These are phyloP conservation scores for Zymoseptoria ardabiliae DNA, from an alignment of 2,329 filamentous ascomycete genomes.

Conservation along the genomic window DNA sequence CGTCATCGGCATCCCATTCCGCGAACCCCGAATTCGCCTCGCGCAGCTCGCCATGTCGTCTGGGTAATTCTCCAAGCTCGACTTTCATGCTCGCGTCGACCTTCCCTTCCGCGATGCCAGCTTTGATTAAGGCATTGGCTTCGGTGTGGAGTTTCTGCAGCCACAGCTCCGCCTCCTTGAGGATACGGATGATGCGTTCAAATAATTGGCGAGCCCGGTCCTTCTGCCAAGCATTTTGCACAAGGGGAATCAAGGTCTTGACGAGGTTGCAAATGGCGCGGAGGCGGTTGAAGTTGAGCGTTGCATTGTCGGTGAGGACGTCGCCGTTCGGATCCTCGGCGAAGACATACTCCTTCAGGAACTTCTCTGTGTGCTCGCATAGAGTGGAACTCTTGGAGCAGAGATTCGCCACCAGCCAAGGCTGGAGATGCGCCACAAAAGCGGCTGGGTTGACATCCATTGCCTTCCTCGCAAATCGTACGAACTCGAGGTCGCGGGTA, in stretches of 20 bases:
- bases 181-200: conserved; percentile 6
- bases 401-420: conserved; percentile 5
- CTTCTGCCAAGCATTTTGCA: conserved; percentile 1
- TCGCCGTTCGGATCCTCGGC: background rate
- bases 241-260: background rate
- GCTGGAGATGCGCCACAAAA: conserved; percentile 7
- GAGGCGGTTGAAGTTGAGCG: conserved; percentile 2
- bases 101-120: background rate
- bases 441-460: conserved; percentile 6
- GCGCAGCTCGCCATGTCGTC: conserved; percentile 1
- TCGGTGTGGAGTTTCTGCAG: background rate
- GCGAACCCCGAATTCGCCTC: background rate
- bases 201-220: conserved; percentile 1
- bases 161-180: conserved; percentile 3
- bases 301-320: background rate
- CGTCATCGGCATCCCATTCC: conserved; percentile 1
- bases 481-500: conserved; percentile 12
- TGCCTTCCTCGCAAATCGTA: conserved; percentile 6
- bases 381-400: conserved; percentile 5
- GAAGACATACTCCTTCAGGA: conserved; percentile 6
- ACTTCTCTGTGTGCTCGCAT: conserved; percentile 3
- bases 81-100: background rate
- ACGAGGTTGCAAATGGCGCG: conserved; percentile 4
- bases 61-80: background rate
- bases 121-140: background rate